Base-by-base conservation (phyloP, 2,329 filamentous ascomycete species). In the Cordyceps cicadae region DNA sequence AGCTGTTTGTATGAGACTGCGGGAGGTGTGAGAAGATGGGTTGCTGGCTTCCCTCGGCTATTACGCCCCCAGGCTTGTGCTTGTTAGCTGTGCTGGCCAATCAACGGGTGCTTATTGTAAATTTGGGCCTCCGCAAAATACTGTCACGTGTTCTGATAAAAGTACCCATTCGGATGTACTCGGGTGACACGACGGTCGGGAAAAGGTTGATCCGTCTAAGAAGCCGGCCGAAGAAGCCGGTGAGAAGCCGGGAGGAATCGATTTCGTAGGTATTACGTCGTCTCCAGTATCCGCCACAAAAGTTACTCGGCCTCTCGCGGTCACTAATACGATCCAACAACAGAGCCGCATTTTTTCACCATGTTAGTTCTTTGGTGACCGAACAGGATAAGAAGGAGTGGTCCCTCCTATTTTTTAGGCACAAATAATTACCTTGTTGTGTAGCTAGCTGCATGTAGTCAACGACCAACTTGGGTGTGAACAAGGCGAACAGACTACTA, bases 1-100 rank as follows among this genome's bases (percentile, higher is more conserved):
- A 54, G n/a, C 17, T 52, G 26, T 41, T 32, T 19, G 19, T 39
- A n/a, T 39, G 26, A 26, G 26, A 29, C 37, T 39, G 37, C 48
- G 56, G 49, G 49, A 59, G 57, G 39, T 43, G 55, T 41, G 21
- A 21, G 34, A 48, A 53, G 41, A 26, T 53, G 57, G 29, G 49
- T 54, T 54, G 26, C 39, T 59, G 29, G 58, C 41, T 37, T 60
- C 58, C 58, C 58, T 60, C 58, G 58, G 58, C 60, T 62, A 62
- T 62, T 62, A 59, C 54, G 49, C 53, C 41, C 46, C 46, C n/a
- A 51, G 32, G 50, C 58, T 15, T 60, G 58, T 60, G 58, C 50
- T 54, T 8, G 7, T 39, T 19, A 32, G 34, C 29, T 14, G 24
- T 21, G 8, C 45, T 41, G 45, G 51, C 60, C 55, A 62, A 62